phyloP scores from a whole-genome alignment of 2,329 filamentous ascomycete species.

The Colletotrichum truncatum region DNA sequence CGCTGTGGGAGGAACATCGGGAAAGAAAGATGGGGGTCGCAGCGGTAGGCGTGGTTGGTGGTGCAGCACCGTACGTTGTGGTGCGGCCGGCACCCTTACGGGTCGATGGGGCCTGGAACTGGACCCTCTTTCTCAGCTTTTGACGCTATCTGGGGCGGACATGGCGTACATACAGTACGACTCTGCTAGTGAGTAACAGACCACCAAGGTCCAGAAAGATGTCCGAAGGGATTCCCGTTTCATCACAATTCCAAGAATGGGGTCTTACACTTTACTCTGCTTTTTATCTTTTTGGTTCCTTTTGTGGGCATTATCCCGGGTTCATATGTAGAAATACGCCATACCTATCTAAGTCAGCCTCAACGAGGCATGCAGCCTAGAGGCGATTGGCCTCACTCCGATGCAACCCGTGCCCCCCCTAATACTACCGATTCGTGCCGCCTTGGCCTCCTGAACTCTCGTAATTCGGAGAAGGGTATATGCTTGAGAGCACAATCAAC shows the following conservation, averaged over 20 bases:
- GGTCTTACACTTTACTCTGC: neutral
- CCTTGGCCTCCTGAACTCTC: neutral
- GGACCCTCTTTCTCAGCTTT: slow-evolving; percentile 10
- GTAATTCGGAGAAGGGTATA: neutral
- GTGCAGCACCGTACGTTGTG: neutral
- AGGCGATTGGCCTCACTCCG: neutral
- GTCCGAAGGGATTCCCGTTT: neutral
- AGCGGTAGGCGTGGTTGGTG: neutral
- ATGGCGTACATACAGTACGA: slow-evolving; percentile 1
- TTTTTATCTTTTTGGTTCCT: too few species aligned
- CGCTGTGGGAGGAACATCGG: neutral
- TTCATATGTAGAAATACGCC: neutral
- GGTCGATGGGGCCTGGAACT: neutral
- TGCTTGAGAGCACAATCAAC: neutral
- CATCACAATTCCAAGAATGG: neutral
- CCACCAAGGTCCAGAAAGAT: neutral
- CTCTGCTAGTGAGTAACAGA: neutral
- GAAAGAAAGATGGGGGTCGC: neutral
- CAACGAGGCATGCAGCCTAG: neutral
- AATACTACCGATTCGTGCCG: neutral
- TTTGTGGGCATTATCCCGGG: too few species aligned
- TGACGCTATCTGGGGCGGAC: slow-evolving; percentile 4
- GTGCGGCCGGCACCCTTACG: neutral
- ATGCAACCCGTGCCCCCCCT: slow-evolving; percentile 3
- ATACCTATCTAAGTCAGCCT: neutral